Percentiles rank a stretch among this genome's conserved stretches.
These are phyloP conservation scores for Eimeria tenella DNA, from an alignment of 169 alveolate species.

Conservation along the genomic window DNA sequence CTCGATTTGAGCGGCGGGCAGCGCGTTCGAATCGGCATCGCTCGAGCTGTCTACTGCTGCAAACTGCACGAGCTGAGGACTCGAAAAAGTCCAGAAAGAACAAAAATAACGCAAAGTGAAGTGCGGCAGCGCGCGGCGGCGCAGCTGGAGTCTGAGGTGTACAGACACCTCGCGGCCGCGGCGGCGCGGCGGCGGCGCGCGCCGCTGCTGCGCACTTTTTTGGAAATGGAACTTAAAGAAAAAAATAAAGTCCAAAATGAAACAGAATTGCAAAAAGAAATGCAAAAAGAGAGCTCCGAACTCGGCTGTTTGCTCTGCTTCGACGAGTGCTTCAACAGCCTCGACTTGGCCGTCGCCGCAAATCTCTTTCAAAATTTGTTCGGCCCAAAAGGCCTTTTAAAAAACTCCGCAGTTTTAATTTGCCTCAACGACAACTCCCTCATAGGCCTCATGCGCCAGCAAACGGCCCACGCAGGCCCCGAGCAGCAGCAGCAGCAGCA, in stretches of 20 bases:
- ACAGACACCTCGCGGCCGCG: conserved; percentile 1
- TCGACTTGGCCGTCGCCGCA: conserved; percentile 53
- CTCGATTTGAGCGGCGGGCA: conserved; percentile 92
- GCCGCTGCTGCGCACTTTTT: background rate
- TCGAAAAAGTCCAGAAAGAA: background rate
- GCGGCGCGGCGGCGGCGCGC: background rate
- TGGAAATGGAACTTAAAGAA: no score
- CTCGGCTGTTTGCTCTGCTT: conserved; percentile 36
- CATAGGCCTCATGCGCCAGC: conserved; percentile 49
- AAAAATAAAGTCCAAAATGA: background rate
- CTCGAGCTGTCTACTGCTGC: conserved; percentile 89
- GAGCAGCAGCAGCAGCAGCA: conserved; percentile 16
- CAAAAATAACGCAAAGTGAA: background rate
- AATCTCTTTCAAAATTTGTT: conserved; percentile 48
- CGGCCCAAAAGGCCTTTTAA: conserved; percentile 51
- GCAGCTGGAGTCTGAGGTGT: background rate
- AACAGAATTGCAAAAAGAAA: background rate
- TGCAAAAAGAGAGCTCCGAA: no score
- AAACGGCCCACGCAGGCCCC: background rate
- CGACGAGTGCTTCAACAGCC: conserved; percentile 65
- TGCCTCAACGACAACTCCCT: conserved; percentile 63
- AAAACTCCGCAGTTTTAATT: conserved; percentile 53
- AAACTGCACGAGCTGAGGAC: conserved; percentile 14
- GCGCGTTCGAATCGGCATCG: conserved; percentile 90
- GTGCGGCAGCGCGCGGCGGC: background rate